Evolutionary conservation across 2,329 filamentous ascomycete species (phyloP), one percentile per base, ranked within the genome.

Genomic region (Berkeleyomyces rouxiae): DNA sequence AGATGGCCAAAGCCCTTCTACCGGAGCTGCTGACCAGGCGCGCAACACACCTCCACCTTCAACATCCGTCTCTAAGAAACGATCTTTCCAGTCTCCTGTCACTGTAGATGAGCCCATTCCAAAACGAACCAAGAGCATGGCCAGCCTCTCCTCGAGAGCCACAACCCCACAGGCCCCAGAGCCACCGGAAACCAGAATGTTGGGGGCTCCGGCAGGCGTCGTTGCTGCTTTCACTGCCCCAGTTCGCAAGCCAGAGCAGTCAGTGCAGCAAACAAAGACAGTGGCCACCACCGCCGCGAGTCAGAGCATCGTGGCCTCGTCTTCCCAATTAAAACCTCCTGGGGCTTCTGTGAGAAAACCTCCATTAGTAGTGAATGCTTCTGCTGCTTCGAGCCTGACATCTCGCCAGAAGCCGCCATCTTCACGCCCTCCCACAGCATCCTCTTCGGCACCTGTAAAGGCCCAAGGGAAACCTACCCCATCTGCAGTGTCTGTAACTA

Each of bases 61-160:
- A n/a, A 23, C 23, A 23, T 23, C 23, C 23, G 33, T 6, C 16
- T 39, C 13, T 55, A 55, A 55, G 51, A 55, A 55, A 55, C 33
- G 51, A 36, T 55, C 51, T 13, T 55, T 39, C 4, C 33, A 55
- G 10, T 31, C 33, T 31, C 16, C 33, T 37, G 51, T 31, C 11
- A 10, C 51, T 13, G 6, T 13, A 16, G 65, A 92, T 80, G 1
- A 88, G 88, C 59, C 92, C 11, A 4, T 55, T 3, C 7, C 51
- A 2, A 55, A 55, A 37, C 51, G 51, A 31, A 13, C 7, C 51
- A 55, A 55, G 39, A 55, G 33, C 33, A 55, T 11, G 11, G n/a
- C 33, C 4, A 55, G n/a, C 33, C 33, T 23, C 11, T 13, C 33
- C 33, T 39, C 33, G 4, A 11, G 39, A 13, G 13, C 51, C 37